These are phyloP conservation scores for Pseudogymnoascus sp. DNA, from an alignment of 2,329 filamentous ascomycete species.

Conservation along the genomic window DNA sequence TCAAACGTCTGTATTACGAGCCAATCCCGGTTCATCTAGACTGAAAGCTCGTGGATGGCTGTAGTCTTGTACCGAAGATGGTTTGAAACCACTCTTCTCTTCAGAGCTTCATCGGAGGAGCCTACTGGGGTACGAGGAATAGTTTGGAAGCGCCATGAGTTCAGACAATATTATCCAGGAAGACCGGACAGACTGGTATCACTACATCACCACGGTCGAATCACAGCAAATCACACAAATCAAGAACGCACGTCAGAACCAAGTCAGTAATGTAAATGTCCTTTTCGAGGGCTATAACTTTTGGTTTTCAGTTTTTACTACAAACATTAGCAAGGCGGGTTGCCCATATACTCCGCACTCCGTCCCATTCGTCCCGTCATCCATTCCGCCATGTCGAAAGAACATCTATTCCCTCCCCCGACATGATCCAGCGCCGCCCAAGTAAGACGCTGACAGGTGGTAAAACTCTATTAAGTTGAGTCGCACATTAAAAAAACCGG, in stretches of 20 bases:
- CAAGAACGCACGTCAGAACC: not conserved
- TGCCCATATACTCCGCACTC: slow-evolving; percentile 8
- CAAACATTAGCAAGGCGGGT: slow-evolving; percentile 9
- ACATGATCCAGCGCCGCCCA: slow-evolving; percentile 7
- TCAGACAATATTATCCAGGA: not conserved
- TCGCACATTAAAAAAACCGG: slow-evolving; percentile 4
- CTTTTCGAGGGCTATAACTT: slow-evolving; percentile 1
- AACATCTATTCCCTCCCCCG: not conserved
- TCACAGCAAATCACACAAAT: not conserved
- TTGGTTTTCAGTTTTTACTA: slow-evolving; percentile 4
- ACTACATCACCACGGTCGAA: not conserved
- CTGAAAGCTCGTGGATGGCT: not conserved
- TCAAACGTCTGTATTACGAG: no score
- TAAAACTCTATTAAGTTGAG: slow-evolving; percentile 7
- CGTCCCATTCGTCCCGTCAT: slow-evolving; percentile 7
- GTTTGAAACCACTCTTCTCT: not conserved
- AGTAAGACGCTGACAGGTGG: slow-evolving; percentile 3
- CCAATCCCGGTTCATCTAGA: no score
- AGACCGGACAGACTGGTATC: not conserved
- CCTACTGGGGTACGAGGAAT: not conserved
- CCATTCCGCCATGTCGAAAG: slow-evolving; percentile 7
- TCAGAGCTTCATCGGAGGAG: not conserved
- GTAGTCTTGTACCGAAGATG: not conserved
- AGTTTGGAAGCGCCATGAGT: not conserved
- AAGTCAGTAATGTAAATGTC: not conserved